Percentiles rank a stretch among this genome's conserved stretches.
phyloP scores from a whole-genome alignment of 257 asterid species.

The Capsicum chinense region DNA sequence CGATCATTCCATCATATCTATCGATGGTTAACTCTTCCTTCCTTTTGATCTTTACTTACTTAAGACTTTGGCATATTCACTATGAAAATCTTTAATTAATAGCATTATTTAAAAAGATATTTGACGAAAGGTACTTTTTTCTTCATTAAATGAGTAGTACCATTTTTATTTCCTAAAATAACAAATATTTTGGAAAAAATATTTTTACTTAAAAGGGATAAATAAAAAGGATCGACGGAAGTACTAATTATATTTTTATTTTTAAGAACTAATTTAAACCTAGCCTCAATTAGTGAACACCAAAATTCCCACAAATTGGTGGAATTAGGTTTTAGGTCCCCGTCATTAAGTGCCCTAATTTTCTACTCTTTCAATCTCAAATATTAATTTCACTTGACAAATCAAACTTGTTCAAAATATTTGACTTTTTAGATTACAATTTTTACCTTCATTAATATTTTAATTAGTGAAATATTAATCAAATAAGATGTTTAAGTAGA shows the following conservation, averaged over 20 bases:
- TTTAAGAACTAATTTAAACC: not conserved
- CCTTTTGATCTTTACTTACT: too few relatives aligned
- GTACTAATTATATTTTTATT: not conserved
- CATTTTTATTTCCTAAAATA: not conserved
- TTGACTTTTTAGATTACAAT: too few relatives aligned
- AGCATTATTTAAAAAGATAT: not conserved
- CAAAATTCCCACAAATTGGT: not conserved
- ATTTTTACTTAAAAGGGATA: not conserved
- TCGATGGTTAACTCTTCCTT: not conserved
- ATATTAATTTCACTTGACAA: too few relatives aligned
- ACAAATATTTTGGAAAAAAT: not conserved
- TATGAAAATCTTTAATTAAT: not conserved
- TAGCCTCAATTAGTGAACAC: not conserved
- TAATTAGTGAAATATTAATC: too few relatives aligned
- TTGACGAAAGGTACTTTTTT: not conserved
- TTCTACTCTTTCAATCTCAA: too few relatives aligned
- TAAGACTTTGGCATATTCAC: not conserved
- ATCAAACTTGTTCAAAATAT: too few relatives aligned
- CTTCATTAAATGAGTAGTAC: not conserved
- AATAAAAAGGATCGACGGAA: not conserved
- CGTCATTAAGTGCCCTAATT: not conserved
- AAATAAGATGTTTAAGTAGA: too few relatives aligned
- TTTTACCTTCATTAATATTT: too few relatives aligned
- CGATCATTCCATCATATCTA: not conserved
- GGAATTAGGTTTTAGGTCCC: not conserved